A percentile compares a stretch with the other conserved stretches of the same genome.
These are phyloP conservation scores for Whalleya microplaca DNA, from an alignment of 2,329 filamentous ascomycete genomes.

Conservation along the genomic window DNA sequence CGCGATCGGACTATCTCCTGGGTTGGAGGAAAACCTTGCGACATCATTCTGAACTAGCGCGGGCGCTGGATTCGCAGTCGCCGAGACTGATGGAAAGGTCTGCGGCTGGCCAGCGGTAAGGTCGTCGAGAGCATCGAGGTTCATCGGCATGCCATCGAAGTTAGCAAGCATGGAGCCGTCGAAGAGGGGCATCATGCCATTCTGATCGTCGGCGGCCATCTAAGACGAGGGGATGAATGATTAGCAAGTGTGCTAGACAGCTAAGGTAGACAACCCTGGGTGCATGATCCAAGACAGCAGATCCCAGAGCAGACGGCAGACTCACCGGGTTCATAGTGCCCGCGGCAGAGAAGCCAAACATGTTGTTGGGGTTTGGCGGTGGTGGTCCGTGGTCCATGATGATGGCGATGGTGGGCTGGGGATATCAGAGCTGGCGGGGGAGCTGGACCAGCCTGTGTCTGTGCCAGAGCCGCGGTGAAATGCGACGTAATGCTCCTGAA, in stretches of 20 bases:
- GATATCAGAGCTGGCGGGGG: conserved; percentile 9
- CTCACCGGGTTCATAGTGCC: conserved; percentile 34
- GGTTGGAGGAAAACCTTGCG: conserved; percentile 25
- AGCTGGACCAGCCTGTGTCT: conserved; percentile 3
- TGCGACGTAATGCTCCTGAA: conserved; percentile 20
- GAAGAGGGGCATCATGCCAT: conserved; percentile 37
- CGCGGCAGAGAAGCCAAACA: conserved; percentile 42
- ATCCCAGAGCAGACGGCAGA: no score
- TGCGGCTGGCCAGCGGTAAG: conserved; percentile 29
- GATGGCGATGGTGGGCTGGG: conserved; percentile 24
- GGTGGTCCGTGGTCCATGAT: conserved; percentile 39
- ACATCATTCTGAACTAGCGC: conserved; percentile 25
- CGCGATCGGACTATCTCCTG: conserved; percentile 29
- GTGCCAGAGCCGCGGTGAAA: conserved; percentile 17
- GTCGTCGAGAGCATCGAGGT: conserved; percentile 34
- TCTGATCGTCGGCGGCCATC: conserved; percentile 32
- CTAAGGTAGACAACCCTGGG: no score
- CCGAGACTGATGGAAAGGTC: conserved; percentile 21
- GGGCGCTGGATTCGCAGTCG: conserved; percentile 25
- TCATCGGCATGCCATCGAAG: conserved; percentile 36
- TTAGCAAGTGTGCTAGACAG: neutral
- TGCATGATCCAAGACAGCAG: conserved; percentile 2
- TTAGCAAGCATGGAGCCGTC: conserved; percentile 30
- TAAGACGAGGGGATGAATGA: conserved; percentile 10
- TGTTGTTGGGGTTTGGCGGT: conserved; percentile 39